Evolutionary conservation across 352 stramenopile genomes (phyloP).

Genomic region (Phytophthora crassamura): DNA sequence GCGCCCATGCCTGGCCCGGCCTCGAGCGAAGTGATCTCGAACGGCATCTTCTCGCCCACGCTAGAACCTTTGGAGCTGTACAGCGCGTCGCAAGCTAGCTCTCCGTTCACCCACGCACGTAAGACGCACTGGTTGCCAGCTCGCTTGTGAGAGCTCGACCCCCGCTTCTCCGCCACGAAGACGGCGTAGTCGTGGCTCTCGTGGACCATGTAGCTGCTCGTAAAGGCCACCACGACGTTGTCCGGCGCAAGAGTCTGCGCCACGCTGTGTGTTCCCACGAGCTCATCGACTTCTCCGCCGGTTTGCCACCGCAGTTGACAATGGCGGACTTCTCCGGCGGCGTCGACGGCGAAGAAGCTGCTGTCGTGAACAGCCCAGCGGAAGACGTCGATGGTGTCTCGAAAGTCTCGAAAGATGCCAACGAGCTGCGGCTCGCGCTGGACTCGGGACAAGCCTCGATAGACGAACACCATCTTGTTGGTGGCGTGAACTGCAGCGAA

Average conservation of each 20-base stretch:
- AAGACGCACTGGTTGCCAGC: slow-evolving; percentile 26
- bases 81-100: slow-evolving; percentile 52
- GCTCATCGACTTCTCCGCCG: slow-evolving; percentile 54
- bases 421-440: slow-evolving; percentile 63
- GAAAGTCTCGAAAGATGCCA: slow-evolving; percentile 53
- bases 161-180: slow-evolving; percentile 52
- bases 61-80: slow-evolving; percentile 8
- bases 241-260: slow-evolving; percentile 29
- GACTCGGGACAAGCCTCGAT: slow-evolving; percentile 44
- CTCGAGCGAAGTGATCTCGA: slow-evolving; percentile 55
- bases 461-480: slow-evolving; percentile 59
- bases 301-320: slow-evolving; percentile 43
- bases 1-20: slow-evolving; percentile 31
- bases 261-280: slow-evolving; percentile 37
- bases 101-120: slow-evolving; percentile 63
- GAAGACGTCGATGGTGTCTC: slow-evolving; percentile 44
- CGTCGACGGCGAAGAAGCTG: slow-evolving; percentile 55
- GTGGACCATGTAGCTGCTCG: slow-evolving; percentile 38
- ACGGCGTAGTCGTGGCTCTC: slow-evolving; percentile 66
- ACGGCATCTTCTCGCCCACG: slow-evolving; percentile 29
- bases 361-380: slow-evolving; percentile 57
- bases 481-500: slow-evolving; percentile 51
- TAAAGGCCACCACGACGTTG: slow-evolving; percentile 35
- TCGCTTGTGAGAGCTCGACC: not conserved
- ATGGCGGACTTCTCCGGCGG: slow-evolving; percentile 43